A percentile compares a stretch with the other conserved stretches of the same genome.
phyloP scores from a whole-genome alignment of 192 early-diverging fungal species.

The Umbelopsis isabellina region DNA sequence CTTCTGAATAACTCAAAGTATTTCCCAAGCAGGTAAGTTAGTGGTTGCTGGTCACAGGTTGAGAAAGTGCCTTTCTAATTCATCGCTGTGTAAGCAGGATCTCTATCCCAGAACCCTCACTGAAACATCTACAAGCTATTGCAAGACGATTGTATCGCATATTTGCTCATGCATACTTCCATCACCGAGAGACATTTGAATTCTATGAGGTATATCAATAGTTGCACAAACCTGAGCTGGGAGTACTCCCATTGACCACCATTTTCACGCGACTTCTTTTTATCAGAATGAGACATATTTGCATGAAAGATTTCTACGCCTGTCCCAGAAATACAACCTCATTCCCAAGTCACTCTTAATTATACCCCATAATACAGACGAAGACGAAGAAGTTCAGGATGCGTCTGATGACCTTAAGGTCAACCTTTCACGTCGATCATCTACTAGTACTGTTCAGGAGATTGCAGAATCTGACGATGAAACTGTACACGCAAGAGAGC shows the following conservation, averaged over 20 bases:
- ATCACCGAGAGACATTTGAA: conserved; percentile 89
- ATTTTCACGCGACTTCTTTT: not conserved
- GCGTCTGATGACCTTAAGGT: not conserved
- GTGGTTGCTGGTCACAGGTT: not conserved
- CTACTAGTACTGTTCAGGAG: conserved; percentile 13
- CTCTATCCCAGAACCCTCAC: conserved; percentile 63
- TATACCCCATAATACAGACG: conserved; percentile 53
- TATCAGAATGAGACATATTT: conserved; percentile 74
- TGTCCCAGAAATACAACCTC: conserved; percentile 66
- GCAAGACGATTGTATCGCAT: conserved; percentile 94
- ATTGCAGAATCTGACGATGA: not conserved
- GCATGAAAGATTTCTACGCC: conserved; percentile 72
- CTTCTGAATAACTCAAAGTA: conserved; percentile 75
- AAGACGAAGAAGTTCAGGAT: not conserved
- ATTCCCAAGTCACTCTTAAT: conserved; percentile 71
- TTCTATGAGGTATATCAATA: conserved; percentile 69
- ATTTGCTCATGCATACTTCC: conserved; percentile 94
- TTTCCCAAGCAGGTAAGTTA: conserved; percentile 74
- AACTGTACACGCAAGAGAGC: too few species aligned
- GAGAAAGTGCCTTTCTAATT: not conserved
- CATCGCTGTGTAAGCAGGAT: conserved; percentile 39
- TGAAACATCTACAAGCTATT: conserved; percentile 89
- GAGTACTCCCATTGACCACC: too few species aligned
- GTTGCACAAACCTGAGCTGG: not conserved
- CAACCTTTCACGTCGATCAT: not conserved